Conservation (phyloP, 2,329 filamentous ascomycete species). For the Dothiorella sarmentorum region DNA sequence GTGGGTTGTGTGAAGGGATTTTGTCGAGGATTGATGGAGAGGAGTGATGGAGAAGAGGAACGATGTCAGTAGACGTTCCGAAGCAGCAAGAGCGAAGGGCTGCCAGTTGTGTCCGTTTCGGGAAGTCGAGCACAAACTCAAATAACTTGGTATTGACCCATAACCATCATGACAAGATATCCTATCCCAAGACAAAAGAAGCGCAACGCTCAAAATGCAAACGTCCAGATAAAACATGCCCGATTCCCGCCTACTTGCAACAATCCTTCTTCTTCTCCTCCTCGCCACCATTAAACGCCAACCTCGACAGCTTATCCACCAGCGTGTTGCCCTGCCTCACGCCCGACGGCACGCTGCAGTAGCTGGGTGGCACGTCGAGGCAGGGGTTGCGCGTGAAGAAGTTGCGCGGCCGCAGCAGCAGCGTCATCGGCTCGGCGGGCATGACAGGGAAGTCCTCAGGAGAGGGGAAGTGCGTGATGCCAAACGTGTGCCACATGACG, state of each 20-base stretch:
- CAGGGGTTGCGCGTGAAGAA: constrained; percentile 80
- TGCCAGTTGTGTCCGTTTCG: too few species aligned
- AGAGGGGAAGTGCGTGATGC: constrained; percentile 81
- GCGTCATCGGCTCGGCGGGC: constrained; percentile 75
- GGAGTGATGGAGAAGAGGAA: too few species aligned
- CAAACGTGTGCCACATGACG: constrained; percentile 93
- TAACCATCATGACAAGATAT: too few species aligned
- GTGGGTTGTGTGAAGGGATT: too few species aligned
- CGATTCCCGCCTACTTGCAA: constrained; percentile 14
- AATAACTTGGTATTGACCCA: too few species aligned
- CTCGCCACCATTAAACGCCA: constrained; percentile 38
- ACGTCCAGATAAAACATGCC: too few species aligned
- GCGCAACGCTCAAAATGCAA: too few species aligned
- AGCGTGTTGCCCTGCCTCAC: constrained; percentile 48
- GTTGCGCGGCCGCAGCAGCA: constrained; percentile 74
- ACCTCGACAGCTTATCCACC: constrained; percentile 49
- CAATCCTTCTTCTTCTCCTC: constrained; percentile 7
- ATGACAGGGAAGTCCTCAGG: constrained; percentile 93
- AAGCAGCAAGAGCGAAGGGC: too few species aligned
- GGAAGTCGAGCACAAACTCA: too few species aligned
- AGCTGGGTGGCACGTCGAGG: constrained; percentile 76
- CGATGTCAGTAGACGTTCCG: too few species aligned
- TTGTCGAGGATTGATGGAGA: too few species aligned
- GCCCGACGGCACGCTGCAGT: constrained; percentile 68
- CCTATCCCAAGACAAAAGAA: too few species aligned